Conservation (phyloP, 83 land plant genomes). For the Picea abies region DNA sequence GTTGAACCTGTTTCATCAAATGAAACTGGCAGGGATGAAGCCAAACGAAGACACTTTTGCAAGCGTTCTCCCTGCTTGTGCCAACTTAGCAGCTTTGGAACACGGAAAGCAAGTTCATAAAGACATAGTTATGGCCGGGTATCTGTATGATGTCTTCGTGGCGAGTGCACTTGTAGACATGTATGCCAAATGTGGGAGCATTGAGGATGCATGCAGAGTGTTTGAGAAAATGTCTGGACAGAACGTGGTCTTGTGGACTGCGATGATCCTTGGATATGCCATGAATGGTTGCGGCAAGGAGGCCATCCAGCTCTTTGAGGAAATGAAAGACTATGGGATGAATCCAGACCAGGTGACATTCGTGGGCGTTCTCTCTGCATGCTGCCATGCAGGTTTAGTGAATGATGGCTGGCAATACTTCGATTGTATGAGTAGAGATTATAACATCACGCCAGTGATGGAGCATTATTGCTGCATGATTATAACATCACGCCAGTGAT, state of each 20-base stretch:
- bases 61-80: constrained; percentile 20
- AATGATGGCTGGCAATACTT: background rate
- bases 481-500: background rate
- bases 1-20: constrained; percentile 28
- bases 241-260: background rate
- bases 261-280: constrained; percentile 3
- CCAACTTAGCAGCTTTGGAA: constrained; percentile 13
- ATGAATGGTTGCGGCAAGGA: constrained; percentile 9
- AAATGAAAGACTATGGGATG: background rate
- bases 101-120: constrained; percentile 12
- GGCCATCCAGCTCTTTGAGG: constrained; percentile 1
- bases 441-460: constrained; percentile 4
- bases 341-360: constrained; percentile 8
- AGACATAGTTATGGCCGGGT: background rate
- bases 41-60: constrained; percentile 23
- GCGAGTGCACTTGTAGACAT: constrained; percentile 8
- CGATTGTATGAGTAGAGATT: background rate
- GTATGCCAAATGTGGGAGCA: constrained; percentile 11
- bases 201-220: background rate
- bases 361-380: constrained; percentile 4
- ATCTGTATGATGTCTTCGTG: constrained; percentile 1
- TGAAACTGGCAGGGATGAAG: constrained; percentile 22
- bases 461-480: constrained; percentile 13
- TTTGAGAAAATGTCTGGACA: background rate
- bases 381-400: constrained; percentile 12